These are phyloP conservation scores for Tillandsia leiboldiana DNA, from an alignment of 176 grass and related monocot species.

Conservation along the genomic window DNA sequence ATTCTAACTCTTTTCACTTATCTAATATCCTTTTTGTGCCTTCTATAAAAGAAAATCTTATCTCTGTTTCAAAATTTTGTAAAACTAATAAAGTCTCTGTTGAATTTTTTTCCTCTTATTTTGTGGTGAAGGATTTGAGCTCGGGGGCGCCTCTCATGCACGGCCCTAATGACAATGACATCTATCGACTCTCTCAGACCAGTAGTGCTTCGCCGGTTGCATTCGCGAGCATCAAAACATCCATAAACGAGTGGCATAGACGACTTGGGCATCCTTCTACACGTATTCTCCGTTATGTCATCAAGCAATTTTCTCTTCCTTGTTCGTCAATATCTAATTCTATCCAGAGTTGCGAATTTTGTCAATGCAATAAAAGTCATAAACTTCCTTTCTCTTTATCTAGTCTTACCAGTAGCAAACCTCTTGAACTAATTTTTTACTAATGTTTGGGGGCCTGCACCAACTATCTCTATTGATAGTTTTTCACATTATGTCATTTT, in stretches of 20 bases:
- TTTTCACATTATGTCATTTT: conserved; percentile 10
- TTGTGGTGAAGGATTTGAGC: neutral
- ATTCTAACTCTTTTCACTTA: neutral
- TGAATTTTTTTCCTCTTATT: neutral
- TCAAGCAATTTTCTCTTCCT: neutral
- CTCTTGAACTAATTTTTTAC: conserved; percentile 7
- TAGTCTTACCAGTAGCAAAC: neutral
- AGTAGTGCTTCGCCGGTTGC: no score
- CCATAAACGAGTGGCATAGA: neutral
- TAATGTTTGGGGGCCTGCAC: conserved; percentile 1
- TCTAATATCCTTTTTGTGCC: neutral
- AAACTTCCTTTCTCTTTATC: neutral
- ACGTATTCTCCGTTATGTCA: neutral
- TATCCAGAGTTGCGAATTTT: neutral
- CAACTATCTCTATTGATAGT: neutral
- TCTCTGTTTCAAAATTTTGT: neutral
- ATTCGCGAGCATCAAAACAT: neutral
- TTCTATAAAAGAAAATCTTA: neutral
- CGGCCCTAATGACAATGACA: no score
- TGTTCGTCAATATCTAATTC: neutral
- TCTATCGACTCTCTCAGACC: no score
- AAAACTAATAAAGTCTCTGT: neutral
- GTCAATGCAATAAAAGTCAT: conserved; percentile 7
- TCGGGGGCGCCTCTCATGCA: neutral
- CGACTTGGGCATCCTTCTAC: neutral